Percentiles rank a stretch among this genome's conserved stretches.
phyloP scores from a whole-genome alignment of 2,329 filamentous ascomycete species.

The Moelleriella libera region DNA sequence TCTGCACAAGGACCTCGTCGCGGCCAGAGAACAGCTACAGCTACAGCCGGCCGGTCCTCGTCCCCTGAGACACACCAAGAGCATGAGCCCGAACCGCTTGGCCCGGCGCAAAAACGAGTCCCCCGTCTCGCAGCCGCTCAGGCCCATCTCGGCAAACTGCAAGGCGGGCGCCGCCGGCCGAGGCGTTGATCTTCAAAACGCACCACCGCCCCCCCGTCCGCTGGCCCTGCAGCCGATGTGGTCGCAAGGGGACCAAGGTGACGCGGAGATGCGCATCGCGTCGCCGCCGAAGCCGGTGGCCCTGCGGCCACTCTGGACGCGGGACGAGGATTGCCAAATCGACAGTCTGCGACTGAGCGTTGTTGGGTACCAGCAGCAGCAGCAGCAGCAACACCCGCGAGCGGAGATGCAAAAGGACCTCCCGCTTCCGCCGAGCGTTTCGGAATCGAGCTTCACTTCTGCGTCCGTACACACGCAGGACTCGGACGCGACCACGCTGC shows the following conservation, averaged over 20 bases:
- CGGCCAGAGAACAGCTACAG: constrained; percentile 1
- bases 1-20: not conserved
- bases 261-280: too few species aligned
- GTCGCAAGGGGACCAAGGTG: too few species aligned
- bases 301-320: too few species aligned
- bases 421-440: constrained; percentile 1
- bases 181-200: not conserved
- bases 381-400: not conserved
- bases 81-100: constrained; percentile 9
- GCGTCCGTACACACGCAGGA: constrained; percentile 11
- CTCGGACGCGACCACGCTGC: constrained; percentile 7
- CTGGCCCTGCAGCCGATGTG: too few species aligned
- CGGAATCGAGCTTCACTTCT: constrained; percentile 12
- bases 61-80: constrained; percentile 8
- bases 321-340: constrained; percentile 5
- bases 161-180: not conserved
- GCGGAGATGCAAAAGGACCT: not conserved
- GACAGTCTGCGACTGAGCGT: not conserved
- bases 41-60: constrained; percentile 5
- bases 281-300: too few species aligned
- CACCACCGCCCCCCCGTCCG: not conserved
- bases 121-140: not conserved
- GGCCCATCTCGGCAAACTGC: constrained; percentile 1
- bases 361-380: not conserved
- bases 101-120: not conserved